Conservation (phyloP, 192 early-diverging fungal species). For the Umbelopsis sp. region DNA sequence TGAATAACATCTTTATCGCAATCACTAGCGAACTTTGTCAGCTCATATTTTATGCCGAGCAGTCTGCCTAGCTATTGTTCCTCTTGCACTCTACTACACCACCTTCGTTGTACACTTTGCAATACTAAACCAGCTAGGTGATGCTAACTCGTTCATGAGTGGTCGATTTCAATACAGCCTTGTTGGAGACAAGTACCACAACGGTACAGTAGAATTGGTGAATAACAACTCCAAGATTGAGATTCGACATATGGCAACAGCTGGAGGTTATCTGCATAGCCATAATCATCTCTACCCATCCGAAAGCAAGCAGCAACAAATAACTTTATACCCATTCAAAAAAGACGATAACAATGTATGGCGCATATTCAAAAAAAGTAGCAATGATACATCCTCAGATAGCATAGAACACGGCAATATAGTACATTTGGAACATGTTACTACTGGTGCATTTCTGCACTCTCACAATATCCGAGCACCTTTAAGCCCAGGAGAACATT, state of each 20-base stretch:
- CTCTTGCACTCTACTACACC: slow-evolving; percentile 75
- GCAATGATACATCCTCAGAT: slow-evolving; percentile 22
- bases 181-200: slow-evolving; percentile 49
- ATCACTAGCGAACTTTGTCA: neutral
- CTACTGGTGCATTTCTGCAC: slow-evolving; percentile 62
- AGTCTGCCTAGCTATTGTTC: slow-evolving; percentile 81
- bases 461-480: slow-evolving; percentile 73
- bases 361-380: slow-evolving; percentile 46
- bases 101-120: slow-evolving; percentile 91
- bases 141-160: slow-evolving; percentile 92
- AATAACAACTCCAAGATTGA: slow-evolving; percentile 62
- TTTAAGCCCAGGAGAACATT: slow-evolving; percentile 68
- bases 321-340: slow-evolving; percentile 77
- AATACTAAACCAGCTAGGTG: slow-evolving; percentile 72
- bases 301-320: slow-evolving; percentile 81
- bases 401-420: slow-evolving; percentile 66
- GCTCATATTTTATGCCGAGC: slow-evolving; percentile 84
- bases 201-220: slow-evolving; percentile 58
- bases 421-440: slow-evolving; percentile 70
- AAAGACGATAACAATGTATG: slow-evolving; percentile 84
- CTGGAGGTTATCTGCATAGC: slow-evolving; percentile 79
- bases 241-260: slow-evolving; percentile 70
- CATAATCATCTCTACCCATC: slow-evolving; percentile 64
- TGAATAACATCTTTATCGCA: too few species aligned
- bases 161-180: slow-evolving; percentile 86